Evolutionary conservation across 163 green algal species (phyloP).

Genomic region (Picocystis sp.): DNA sequence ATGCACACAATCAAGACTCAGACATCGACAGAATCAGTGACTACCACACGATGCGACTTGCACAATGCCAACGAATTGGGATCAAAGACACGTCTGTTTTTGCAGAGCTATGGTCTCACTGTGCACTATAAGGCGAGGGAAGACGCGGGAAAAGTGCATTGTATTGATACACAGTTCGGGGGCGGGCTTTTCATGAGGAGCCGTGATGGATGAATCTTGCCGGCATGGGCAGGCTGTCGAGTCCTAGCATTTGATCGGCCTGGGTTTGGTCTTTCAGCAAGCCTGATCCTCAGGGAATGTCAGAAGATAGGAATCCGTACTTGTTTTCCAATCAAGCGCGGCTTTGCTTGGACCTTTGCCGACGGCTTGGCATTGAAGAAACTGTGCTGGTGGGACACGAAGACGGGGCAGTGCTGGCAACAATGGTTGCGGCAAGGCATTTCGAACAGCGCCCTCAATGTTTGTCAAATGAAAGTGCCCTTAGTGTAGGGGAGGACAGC

Average conservation of each 20-base stretch:
- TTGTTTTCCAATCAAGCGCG: conserved; percentile 30
- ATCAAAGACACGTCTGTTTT: too few species aligned
- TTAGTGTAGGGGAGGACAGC: too few species aligned
- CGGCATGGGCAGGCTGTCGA: conserved; percentile 15
- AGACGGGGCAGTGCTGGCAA: conserved; percentile 47
- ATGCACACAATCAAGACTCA: too few species aligned
- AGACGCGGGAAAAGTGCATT: conserved; percentile 21
- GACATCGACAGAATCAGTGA: too few species aligned
- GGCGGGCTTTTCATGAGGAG: conserved; percentile 53
- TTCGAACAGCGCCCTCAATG: too few species aligned
- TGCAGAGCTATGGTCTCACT: conserved; percentile 19
- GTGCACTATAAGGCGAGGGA: conserved; percentile 52
- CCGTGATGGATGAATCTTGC: conserved; percentile 52
- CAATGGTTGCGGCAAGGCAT: conserved; percentile 22
- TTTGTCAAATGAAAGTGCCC: too few species aligned
- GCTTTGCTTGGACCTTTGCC: conserved; percentile 34
- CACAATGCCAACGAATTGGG: conserved; percentile 24
- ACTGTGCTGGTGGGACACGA: conserved; percentile 45
- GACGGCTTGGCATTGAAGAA: conserved; percentile 20
- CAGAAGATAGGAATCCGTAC: conserved; percentile 30
- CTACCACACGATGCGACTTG: too few species aligned
- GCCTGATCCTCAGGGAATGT: conserved; percentile 18
- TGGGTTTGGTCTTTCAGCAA: conserved; percentile 35
- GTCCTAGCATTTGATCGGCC: conserved; percentile 53
- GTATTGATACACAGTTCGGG: conserved; percentile 52